Evolutionary conservation across 306 rosid genomes (phyloP).

Genomic region (Crataegus laevigata): DNA sequence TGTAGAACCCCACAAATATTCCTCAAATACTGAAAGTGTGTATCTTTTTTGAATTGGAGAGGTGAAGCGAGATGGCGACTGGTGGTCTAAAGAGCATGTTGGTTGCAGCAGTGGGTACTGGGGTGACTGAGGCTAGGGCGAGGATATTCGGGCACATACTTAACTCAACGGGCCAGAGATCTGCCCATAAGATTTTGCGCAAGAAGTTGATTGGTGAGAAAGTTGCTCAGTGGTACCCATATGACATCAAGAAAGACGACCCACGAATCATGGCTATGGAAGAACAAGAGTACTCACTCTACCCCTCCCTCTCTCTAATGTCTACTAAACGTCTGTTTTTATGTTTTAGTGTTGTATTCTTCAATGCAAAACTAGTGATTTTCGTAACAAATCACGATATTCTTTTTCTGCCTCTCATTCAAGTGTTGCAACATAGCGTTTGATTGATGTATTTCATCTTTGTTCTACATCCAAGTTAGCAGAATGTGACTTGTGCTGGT

Average conservation of each 20-base stretch:
- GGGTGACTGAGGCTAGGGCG: constrained; percentile 69
- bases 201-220: constrained; percentile 82
- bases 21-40: neutral
- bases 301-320: neutral
- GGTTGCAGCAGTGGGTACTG: constrained; percentile 34
- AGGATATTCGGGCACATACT: constrained; percentile 71
- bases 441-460: neutral
- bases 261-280: constrained; percentile 62
- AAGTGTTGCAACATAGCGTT: neutral
- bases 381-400: neutral
- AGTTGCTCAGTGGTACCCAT: constrained; percentile 76
- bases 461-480: neutral
- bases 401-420: neutral
- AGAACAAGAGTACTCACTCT: constrained; percentile 61
- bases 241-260: constrained; percentile 71
- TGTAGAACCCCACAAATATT: neutral
- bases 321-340: neutral
- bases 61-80: constrained; percentile 44
- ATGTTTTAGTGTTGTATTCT: neutral
- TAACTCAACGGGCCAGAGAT: constrained; percentile 56
- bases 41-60: constrained; percentile 4
- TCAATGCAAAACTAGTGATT: neutral
- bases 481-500: neutral
- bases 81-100: constrained; percentile 52
- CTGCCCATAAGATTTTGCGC: constrained; percentile 70